phyloP scores from a whole-genome alignment of 306 rosid genomes.

The Vigna mungo region DNA sequence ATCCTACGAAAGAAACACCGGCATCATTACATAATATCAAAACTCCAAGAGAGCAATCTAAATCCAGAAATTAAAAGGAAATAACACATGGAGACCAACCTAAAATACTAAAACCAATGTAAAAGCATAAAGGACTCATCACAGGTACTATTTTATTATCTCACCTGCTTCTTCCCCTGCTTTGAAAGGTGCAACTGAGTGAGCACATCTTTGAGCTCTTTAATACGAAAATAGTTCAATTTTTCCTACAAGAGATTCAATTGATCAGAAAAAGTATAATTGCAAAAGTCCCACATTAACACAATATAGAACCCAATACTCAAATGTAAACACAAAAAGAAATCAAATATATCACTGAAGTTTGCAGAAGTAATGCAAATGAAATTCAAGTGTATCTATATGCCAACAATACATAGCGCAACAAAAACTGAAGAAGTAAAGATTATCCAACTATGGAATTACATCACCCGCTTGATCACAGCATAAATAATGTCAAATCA shows the following conservation, averaged over 20 bases:
- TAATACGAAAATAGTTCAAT: constrained; percentile 82
- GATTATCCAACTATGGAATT: background rate
- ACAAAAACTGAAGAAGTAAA: background rate
- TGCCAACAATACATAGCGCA: background rate
- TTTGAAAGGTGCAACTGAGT: constrained; percentile 86
- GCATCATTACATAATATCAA: constrained; percentile 31
- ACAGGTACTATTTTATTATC: constrained; percentile 35
- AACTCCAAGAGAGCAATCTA: constrained; percentile 38
- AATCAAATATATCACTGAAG: background rate
- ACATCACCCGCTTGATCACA: constrained; percentile 5
- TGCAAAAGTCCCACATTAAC: constrained; percentile 13
- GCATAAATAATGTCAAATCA: background rate
- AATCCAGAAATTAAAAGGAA: constrained; percentile 21
- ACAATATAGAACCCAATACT: constrained; percentile 8
- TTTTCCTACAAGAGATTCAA: constrained; percentile 61
- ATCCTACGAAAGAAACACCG: constrained; percentile 61
- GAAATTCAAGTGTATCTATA: background rate
- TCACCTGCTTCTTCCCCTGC: constrained; percentile 99
- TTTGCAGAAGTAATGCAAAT: constrained; percentile 29
- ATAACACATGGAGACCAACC: constrained; percentile 15
- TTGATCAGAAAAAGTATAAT: constrained; percentile 13
- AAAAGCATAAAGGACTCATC: background rate
- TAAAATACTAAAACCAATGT: constrained; percentile 4
- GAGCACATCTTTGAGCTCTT: constrained; percentile 96
- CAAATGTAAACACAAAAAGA: background rate